Evolutionary conservation across 805 yeast genomes (phyloP).

Genomic region (Lachancea fermentati): DNA sequence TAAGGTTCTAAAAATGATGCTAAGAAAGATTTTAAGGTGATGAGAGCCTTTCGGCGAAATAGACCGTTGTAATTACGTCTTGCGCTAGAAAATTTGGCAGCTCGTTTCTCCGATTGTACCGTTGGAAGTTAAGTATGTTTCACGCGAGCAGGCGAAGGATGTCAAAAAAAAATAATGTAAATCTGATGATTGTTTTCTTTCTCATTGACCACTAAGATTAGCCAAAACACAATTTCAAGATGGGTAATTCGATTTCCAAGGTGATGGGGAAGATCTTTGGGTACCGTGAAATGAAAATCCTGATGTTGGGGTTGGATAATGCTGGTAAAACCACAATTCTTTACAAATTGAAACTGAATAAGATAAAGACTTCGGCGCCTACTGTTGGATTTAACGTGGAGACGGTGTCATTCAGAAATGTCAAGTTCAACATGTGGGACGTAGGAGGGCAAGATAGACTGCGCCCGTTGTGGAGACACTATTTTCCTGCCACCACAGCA

Average conservation of each 20-base stretch:
- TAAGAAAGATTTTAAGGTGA: no score
- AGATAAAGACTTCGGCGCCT: conserved; percentile 74
- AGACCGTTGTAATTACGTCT: no score
- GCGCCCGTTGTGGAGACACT: conserved; percentile 92
- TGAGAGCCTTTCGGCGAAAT: no score
- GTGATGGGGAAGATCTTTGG: conserved; percentile 44
- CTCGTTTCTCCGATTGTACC: no score
- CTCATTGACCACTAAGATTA: no score
- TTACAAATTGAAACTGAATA: conserved; percentile 76
- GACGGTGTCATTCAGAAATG: conserved; percentile 74
- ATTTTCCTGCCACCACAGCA: conserved; percentile 89
- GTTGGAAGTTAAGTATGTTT: no score
- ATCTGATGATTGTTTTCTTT: no score
- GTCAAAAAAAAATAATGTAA: no score
- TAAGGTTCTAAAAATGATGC: no score
- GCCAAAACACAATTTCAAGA: conserved; percentile 6
- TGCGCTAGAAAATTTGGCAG: no score
- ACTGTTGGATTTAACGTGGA: conserved; percentile 94
- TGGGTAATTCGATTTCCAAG: conserved; percentile 33
- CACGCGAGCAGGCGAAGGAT: no score
- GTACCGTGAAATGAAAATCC: conserved; percentile 55
- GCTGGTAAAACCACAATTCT: conserved; percentile 90
- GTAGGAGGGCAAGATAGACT: conserved; percentile 95
- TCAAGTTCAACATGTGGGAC: conserved; percentile 86
- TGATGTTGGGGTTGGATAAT: conserved; percentile 89